A percentile compares a stretch with the other conserved stretches of the same genome.
These are phyloP conservation scores for Sporothrix inflata DNA, from an alignment of 2,329 filamentous ascomycete genomes.

Conservation along the genomic window DNA sequence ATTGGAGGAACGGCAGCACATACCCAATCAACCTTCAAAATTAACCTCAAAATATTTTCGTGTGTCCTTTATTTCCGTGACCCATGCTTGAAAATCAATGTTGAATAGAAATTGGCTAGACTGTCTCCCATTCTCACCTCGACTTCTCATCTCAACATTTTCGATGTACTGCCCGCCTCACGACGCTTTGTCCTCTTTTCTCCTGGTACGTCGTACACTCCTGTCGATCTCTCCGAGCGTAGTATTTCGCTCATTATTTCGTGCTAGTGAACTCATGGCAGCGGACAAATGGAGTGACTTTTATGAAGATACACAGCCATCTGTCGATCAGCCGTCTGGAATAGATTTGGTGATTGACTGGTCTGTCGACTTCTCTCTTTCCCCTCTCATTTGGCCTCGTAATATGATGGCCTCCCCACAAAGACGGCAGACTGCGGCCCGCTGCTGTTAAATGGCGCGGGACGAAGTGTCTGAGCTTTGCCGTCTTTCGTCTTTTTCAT, in stretches of 20 bases:
- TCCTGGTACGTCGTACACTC: background rate
- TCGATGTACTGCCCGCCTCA: background rate
- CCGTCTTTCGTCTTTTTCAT: background rate
- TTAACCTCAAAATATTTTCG: background rate
- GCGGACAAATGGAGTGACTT: background rate
- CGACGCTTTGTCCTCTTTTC: constrained; percentile 7
- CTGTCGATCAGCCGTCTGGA: constrained; percentile 3
- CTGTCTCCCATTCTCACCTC: too few relatives aligned
- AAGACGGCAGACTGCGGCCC: background rate
- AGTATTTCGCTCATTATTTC: background rate
- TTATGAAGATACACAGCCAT: background rate
- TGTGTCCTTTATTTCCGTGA: background rate
- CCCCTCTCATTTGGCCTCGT: too few relatives aligned
- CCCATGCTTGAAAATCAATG: background rate
- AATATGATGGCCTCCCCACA: background rate
- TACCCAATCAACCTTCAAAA: background rate
- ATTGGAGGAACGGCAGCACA: constrained; percentile 11
- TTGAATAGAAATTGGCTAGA: too few relatives aligned
- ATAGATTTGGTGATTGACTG: background rate
- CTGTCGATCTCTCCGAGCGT: constrained; percentile 1
- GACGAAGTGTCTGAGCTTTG: constrained; percentile 8
- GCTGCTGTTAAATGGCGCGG: background rate
- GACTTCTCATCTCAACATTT: background rate
- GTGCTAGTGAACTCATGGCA: background rate
- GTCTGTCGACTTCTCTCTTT: too few relatives aligned